phyloP scores from a whole-genome alignment of 352 stramenopile genomes.

The Phytophthora pistaciae region DNA sequence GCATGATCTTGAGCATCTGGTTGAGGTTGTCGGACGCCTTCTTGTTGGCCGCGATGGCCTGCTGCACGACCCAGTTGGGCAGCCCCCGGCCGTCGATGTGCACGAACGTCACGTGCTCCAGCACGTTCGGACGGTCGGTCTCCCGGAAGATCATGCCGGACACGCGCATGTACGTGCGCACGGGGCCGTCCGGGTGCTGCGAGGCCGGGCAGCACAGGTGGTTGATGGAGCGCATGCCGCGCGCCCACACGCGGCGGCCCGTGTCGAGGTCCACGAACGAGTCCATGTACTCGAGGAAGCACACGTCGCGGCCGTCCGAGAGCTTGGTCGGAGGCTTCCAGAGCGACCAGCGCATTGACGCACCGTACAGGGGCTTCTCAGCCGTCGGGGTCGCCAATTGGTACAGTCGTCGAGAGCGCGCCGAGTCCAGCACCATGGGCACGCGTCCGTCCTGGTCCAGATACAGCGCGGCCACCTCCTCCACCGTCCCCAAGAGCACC shows the following conservation, averaged over 20 bases:
- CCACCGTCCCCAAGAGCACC: constrained; percentile 58
- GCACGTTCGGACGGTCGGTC: constrained; percentile 57
- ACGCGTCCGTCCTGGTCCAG: constrained; percentile 48
- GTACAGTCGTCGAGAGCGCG: constrained; percentile 60
- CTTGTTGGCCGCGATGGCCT: constrained; percentile 55
- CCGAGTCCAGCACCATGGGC: constrained; percentile 57
- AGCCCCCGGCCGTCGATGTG: constrained; percentile 59
- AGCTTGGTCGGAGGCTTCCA: constrained; percentile 65
- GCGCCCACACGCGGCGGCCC: constrained; percentile 70
- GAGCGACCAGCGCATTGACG: constrained; percentile 63
- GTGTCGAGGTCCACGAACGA: constrained; percentile 68
- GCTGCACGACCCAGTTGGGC: constrained; percentile 57
- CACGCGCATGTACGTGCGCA: constrained; percentile 61
- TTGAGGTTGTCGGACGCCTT: constrained; percentile 61
- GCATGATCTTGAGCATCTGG: constrained; percentile 73
- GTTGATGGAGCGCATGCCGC: constrained; percentile 71
- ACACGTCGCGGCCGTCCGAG: constrained; percentile 61
- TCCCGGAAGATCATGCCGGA: constrained; percentile 72
- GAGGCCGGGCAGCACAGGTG: constrained; percentile 69
- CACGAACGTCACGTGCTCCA: constrained; percentile 68
- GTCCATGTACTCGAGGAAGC: constrained; percentile 76
- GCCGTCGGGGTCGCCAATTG: constrained; percentile 55
- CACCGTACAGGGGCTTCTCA: constrained; percentile 52
- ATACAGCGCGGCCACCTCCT: constrained; percentile 74
- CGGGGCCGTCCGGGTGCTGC: constrained; percentile 58